phyloP scores from a whole-genome alignment of 257 asterid species.

The Ilex aquifolium region DNA sequence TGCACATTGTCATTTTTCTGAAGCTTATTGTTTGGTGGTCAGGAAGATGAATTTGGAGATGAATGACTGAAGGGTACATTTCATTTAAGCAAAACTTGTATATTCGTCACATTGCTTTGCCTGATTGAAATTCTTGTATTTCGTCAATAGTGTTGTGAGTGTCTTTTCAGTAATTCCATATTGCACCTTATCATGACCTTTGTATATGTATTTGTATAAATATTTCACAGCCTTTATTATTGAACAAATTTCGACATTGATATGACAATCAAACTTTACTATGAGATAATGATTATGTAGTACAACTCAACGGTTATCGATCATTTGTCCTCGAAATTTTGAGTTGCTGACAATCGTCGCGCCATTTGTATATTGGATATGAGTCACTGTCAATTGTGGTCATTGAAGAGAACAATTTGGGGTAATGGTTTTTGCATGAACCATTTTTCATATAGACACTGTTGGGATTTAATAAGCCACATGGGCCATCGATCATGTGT shows the following conservation, averaged over 20 bases:
- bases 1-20: not conserved
- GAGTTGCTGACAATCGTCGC: too few relatives aligned
- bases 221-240: not conserved
- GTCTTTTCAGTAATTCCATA: not conserved
- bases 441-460: not conserved
- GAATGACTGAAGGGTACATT: not conserved
- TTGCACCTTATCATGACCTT: not conserved
- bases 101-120: not conserved
- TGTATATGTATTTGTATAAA: constrained; percentile 5
- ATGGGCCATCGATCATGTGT: constrained; percentile 8
- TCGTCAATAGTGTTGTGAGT: not conserved
- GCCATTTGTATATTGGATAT: too few relatives aligned
- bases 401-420: not conserved
- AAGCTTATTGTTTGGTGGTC: not conserved
- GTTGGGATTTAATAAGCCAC: not conserved
- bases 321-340: not conserved
- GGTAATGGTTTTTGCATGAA: too few relatives aligned
- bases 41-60: not conserved
- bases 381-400: not conserved
- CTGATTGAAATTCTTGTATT: not conserved
- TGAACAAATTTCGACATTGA: not conserved
- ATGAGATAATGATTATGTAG: not conserved
- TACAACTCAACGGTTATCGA: not conserved
- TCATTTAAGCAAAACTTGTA: not conserved
- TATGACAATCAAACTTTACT: not conserved